Evolutionary conservation across 2,329 filamentous ascomycete genomes (phyloP), one percentile per base, ranked within the genome.

Genomic region (Pseudogymnoascus verrucosus): DNA sequence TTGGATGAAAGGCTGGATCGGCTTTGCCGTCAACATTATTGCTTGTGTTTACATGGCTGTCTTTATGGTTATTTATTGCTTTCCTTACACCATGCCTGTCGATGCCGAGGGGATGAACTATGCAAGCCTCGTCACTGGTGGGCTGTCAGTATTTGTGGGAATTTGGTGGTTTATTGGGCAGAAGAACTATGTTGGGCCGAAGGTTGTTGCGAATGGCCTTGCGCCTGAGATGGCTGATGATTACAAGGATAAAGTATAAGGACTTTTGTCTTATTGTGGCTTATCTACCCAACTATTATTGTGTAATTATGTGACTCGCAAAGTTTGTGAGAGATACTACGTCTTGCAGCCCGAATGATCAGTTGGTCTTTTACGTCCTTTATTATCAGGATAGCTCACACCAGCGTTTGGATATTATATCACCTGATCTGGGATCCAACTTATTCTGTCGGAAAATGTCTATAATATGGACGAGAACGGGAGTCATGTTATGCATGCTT

Each of bases 1-100:
- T 68, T 79, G 76, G 66, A 82, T 89, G 78, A 74, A 75, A 1
- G 75, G 77, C 1, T 67, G 67, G 10, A 47, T 78, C 1, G 84
- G 81, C 0, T 85, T 82, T 65, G 65, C 74, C 0, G 74, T 88
- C 1, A 84, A 84, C 36, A 74, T 76, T 2, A 68, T 84, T 0
- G 78, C 82, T 0, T 81, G 83, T 67, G 70, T 75, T 0, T 89
- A 88, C 70, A 86, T 89, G 67, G 65, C 81, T 2, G 80, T 81
- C 0, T 88, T 85, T 72, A 79, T 84, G 3, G 80, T 89, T 7
- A 84, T 89, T 39, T 89, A 85, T 71, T 86, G 83, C 69, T 89
- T 84, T 69, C 82, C 83, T 0, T 78, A 77, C 61, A 69, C 76
- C 0, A 63, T 80, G 21, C 82, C 82, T 0, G 78, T 77, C 0